Base-by-base conservation (phyloP, 106 monocot species). In the Platanthera guangdongensis region DNA sequence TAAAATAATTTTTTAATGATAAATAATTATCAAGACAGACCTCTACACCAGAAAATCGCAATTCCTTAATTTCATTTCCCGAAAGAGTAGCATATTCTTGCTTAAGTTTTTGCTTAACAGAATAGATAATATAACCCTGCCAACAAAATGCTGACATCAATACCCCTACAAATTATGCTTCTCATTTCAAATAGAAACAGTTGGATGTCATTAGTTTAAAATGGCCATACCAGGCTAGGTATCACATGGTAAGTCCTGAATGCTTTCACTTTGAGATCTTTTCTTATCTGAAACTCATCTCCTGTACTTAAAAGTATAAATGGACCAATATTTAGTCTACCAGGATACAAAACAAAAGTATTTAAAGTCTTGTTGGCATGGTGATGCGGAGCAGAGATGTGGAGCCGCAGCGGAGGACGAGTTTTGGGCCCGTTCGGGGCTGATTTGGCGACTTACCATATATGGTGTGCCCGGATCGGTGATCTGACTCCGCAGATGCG, bases 51-150 rank as follows among this genome's bases (percentile, higher is more conserved):
- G 93, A 93, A 77, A 91, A 65, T 49, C 73, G 84, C 68, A 97
- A 83, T 16, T 79, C 80, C 84, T 93, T 91, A 70, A 97, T 91
- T 77, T 93, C 88, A 64, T 84, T 76, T 62, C 89, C 81, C 18
- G 87, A 77, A 59, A 93, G 87, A 75, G 84, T 84, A 46, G 52
- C 14, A 71, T 86, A 97, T 74, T 97, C 85, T 21, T 74, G 67
- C 80, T 97, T 97, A 50, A 97, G 89, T 83, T 97, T 93, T 46
- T 93, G 87, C 70, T 85, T 97, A 18, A 89, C 73, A 77, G 83
- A 85, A 84, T 91, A 97, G 47, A 97, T 89, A 62, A 97, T 64
- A 88, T 97, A 97, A 52, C 96, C 96, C 96, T 97, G 84, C 75
- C 85, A 73, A 60, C 13, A 75, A 51, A 25, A 46, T n/a, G 39